These are phyloP conservation scores for Cephaloascus albidus DNA, from an alignment of 805 yeast species.

Conservation along the genomic window DNA sequence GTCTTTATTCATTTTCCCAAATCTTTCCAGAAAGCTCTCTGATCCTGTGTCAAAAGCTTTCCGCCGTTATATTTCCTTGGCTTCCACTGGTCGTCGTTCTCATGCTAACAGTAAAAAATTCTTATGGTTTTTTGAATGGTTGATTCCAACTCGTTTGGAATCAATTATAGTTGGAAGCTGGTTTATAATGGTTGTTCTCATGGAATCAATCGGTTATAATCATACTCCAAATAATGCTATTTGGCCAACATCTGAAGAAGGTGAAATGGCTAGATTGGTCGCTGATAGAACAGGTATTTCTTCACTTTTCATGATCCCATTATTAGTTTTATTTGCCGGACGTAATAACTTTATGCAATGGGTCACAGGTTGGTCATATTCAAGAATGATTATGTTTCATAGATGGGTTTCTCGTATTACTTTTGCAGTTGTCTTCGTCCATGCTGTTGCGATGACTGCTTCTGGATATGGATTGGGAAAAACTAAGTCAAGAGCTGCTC, in stretches of 20 bases:
- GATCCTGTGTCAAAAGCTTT: constrained; percentile 20
- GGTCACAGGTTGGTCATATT: constrained; percentile 47
- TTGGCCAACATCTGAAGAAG: constrained; percentile 3
- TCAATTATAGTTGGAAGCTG: constrained; percentile 12
- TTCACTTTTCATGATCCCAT: constrained; percentile 25
- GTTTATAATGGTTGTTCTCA: constrained; percentile 9
- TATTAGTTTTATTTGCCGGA: constrained; percentile 49
- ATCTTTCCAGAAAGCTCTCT: constrained; percentile 9
- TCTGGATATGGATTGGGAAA: constrained; percentile 8
- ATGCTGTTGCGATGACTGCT: constrained; percentile 12
- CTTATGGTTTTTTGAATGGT: constrained; percentile 3
- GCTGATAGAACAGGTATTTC: constrained; percentile 33
- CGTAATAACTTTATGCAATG: constrained; percentile 53
- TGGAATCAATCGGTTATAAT: constrained; percentile 7
- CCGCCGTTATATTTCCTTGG: constrained; percentile 24
- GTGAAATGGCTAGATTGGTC: constrained; percentile 20
- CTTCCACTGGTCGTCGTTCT: constrained; percentile 19
- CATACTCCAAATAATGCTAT: constrained; percentile 4
- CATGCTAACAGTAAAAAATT: constrained; percentile 3
- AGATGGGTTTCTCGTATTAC: constrained; percentile 32
- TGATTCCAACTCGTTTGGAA: constrained; percentile 18
- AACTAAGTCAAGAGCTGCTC: constrained; percentile 3
- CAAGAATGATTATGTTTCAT: constrained; percentile 31
- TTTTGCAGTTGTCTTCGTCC: constrained; percentile 18
- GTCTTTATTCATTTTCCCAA: constrained; percentile 6